These are phyloP conservation scores for Penicillium frequentans DNA, from an alignment of 2,329 filamentous ascomycete genomes.

Conservation along the genomic window DNA sequence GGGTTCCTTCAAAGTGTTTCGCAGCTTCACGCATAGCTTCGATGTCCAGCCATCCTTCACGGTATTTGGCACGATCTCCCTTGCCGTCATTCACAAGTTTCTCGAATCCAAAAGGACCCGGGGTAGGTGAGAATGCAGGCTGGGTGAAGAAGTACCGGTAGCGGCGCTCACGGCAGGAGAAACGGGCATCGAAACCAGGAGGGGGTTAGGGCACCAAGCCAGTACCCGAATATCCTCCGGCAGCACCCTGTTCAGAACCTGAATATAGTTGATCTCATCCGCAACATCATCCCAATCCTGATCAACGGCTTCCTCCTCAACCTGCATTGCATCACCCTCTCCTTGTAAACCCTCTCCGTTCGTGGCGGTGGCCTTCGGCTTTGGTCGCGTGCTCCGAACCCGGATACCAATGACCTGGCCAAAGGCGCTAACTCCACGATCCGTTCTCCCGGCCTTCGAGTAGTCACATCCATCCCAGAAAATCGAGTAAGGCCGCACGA, in stretches of 20 bases:
- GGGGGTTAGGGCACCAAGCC: slow-evolving; percentile 90
- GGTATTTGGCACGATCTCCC: slow-evolving; percentile 33
- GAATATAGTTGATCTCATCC: slow-evolving; percentile 82
- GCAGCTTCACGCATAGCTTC: slow-evolving; percentile 82
- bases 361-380: slow-evolving; percentile 31
- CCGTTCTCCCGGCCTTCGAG: slow-evolving; percentile 91
- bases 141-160: slow-evolving; percentile 99
- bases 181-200: slow-evolving; percentile 79
- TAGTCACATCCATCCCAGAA: slow-evolving; percentile 87
- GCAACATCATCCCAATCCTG: slow-evolving; percentile 62
- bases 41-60: slow-evolving; percentile 82
- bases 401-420: slow-evolving; percentile 87
- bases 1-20: slow-evolving; percentile 72
- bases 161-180: slow-evolving; percentile 85
- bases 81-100: slow-evolving; percentile 24
- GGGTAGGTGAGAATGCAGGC: slow-evolving; percentile 74
- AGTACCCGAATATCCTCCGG: slow-evolving; percentile 87
- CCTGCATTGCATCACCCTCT: slow-evolving; percentile 25
- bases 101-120: slow-evolving; percentile 54
- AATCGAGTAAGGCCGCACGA: slow-evolving; percentile 47
- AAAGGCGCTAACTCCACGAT: slow-evolving; percentile 92
- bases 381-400: slow-evolving; percentile 75
- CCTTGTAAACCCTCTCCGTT: slow-evolving; percentile 12
- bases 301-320: slow-evolving; percentile 38
- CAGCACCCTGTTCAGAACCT: slow-evolving; percentile 80